Evolutionary conservation across 768 basidiomycete species (phyloP).

Genomic region (Lactarius psammicola): DNA sequence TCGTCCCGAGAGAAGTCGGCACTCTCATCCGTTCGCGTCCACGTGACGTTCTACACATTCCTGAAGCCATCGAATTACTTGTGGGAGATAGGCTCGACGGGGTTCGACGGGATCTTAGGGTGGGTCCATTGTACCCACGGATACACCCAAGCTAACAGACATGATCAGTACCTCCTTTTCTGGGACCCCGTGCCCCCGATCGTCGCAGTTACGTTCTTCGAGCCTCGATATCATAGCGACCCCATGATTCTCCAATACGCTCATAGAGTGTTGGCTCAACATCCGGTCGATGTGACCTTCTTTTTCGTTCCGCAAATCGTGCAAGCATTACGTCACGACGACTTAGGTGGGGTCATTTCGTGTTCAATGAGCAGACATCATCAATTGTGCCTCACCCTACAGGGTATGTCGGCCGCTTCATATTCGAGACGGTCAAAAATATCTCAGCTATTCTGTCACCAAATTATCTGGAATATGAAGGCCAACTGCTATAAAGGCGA

Average conservation of each 20-base stretch:
- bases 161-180: slow-evolving; percentile 70
- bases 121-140: slow-evolving; percentile 35
- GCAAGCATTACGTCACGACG: slow-evolving; percentile 89
- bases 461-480: slow-evolving; percentile 99
- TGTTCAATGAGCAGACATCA: neutral
- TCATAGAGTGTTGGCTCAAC: slow-evolving; percentile 90
- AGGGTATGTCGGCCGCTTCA: slow-evolving; percentile 95
- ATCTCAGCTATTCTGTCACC: slow-evolving; percentile 96
- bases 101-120: slow-evolving; percentile 72
- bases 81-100: slow-evolving; percentile 69
- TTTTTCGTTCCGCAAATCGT: slow-evolving; percentile 99
- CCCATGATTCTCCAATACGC: slow-evolving; percentile 92
- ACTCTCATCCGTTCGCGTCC: slow-evolving; percentile 74
- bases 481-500: slow-evolving; percentile 97
- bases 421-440: slow-evolving; percentile 97
- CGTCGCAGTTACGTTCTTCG: slow-evolving; percentile 79
- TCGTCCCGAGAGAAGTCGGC: slow-evolving; percentile 68
- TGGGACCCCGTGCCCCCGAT: slow-evolving; percentile 90
- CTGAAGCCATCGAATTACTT: slow-evolving; percentile 80
- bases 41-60: slow-evolving; percentile 62
- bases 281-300: slow-evolving; percentile 93
- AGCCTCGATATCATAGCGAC: slow-evolving; percentile 78
- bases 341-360: slow-evolving; percentile 58
- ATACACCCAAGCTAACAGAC: slow-evolving; percentile 14
- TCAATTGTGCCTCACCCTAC: neutral